Conservation (phyloP, 2,329 filamentous ascomycete genomes). For the Chrysoporthe puriensis region DNA sequence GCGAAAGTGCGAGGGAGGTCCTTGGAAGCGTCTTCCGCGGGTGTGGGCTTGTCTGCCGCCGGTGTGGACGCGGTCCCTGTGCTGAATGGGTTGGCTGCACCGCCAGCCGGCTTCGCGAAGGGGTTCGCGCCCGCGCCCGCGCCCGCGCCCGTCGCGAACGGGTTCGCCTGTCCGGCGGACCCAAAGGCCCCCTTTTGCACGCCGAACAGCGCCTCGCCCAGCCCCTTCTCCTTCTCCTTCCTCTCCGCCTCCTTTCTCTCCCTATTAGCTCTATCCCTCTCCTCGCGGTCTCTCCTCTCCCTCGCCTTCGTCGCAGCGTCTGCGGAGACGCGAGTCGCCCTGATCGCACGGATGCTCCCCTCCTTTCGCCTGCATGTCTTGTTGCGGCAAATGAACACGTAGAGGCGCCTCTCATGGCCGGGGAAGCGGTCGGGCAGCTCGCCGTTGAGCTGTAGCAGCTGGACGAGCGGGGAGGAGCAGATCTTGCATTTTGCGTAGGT, state of each 20-base stretch:
- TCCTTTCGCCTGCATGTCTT: slow-evolving; percentile 80
- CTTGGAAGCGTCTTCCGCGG: slow-evolving; percentile 32
- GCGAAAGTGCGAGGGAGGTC: slow-evolving; percentile 67
- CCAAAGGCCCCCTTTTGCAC: slow-evolving; percentile 50
- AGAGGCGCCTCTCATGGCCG: slow-evolving; percentile 83
- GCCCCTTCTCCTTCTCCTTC: slow-evolving; percentile 40
- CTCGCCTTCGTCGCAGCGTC: slow-evolving; percentile 39
- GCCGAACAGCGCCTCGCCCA: slow-evolving; percentile 75
- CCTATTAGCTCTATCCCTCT: slow-evolving; percentile 38
- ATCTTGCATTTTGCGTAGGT: slow-evolving; percentile 82
- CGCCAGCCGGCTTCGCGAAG: slow-evolving; percentile 53
- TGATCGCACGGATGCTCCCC: slow-evolving; percentile 77
- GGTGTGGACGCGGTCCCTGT: slow-evolving; percentile 28
- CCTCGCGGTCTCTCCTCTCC: slow-evolving; percentile 40
- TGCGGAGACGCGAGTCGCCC: slow-evolving; percentile 65
- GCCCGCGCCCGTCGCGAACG: slow-evolving; percentile 51
- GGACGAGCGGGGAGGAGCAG: slow-evolving; percentile 80
- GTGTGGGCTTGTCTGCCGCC: slow-evolving; percentile 39
- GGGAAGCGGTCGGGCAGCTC: slow-evolving; percentile 87
- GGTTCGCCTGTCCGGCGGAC: slow-evolving; percentile 48
- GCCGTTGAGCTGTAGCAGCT: slow-evolving; percentile 88
- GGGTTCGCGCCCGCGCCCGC: slow-evolving; percentile 62
- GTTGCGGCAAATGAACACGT: slow-evolving; percentile 80
- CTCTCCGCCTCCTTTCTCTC: slow-evolving; percentile 37
- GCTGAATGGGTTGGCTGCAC: slow-evolving; percentile 49